Evolutionary conservation across 345 rosid species (phyloP).

Genomic region (Salix koriyanagi): DNA sequence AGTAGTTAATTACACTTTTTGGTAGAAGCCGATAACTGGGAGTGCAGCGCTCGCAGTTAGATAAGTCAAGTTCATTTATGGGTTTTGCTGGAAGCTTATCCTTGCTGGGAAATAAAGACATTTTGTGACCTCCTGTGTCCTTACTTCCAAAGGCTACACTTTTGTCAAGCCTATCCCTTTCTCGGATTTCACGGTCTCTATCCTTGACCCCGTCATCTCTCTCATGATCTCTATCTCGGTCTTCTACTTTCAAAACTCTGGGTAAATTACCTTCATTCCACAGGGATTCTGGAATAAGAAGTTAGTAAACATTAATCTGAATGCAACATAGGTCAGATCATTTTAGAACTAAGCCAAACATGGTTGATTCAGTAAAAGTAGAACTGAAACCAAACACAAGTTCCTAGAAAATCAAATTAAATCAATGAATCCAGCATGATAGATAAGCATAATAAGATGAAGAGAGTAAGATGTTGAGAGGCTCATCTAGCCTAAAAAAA

Average conservation of each 20-base stretch:
- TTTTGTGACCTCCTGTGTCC: conserved; percentile 52
- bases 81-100: conserved; percentile 77
- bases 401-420: background rate
- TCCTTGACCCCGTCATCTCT: conserved; percentile 63
- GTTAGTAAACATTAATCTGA: background rate
- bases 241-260: conserved; percentile 64
- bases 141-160: conserved; percentile 42
- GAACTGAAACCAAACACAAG: background rate
- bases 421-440: background rate
- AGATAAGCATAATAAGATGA: background rate
- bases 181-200: conserved; percentile 56
- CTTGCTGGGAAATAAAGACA: conserved; percentile 57
- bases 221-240: conserved; percentile 63
- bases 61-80: conserved; percentile 87
- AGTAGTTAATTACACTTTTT: conserved; percentile 49
- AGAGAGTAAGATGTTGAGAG: background rate
- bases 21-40: conserved; percentile 98
- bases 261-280: conserved; percentile 64
- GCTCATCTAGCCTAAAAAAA: conserved; percentile 9
- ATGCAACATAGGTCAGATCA: conserved; percentile 5
- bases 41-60: conserved; percentile 93
- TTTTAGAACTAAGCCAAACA: background rate
- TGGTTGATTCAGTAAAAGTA: background rate
- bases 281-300: conserved; percentile 47
- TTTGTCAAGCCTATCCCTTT: conserved; percentile 77